Base-by-base conservation (phyloP, 257 asterid species). In the Jaltomata sinuosa region DNA sequence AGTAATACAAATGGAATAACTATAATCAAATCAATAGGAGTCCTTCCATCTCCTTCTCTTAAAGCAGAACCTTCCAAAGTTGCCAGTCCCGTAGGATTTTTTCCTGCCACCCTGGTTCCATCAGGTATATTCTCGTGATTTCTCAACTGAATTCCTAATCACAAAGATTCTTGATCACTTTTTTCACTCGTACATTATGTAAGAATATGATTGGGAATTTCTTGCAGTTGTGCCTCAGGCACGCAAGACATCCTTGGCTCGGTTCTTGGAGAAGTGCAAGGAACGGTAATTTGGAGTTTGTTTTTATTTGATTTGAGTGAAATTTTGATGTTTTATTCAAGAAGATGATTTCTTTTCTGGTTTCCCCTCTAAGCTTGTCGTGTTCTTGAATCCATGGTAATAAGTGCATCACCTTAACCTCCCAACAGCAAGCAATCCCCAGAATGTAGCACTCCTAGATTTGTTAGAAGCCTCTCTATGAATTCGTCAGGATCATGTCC, bases 261-360 rank as follows among this genome's bases (percentile, higher is more conserved):
- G 97, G 49, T 96, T 96, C 84, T 83, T 96, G 91, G 99, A 96
- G 93, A 96, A 92, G 91, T 97, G 99, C 86, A 93, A 91, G 85
- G 99, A 93, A 84, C 92, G 99, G 99, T 96, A 90, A 86, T 71
- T 25, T 8, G 16, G 59, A 10, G 42, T 4, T 27, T 77, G 29
- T 47, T 74, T 74, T 74, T 40, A 74, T 74, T 49, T 15, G 7
- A 31, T 38, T 64, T 15, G 22, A 7, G 22, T 64, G 8, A 15
- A 2, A 16, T 64, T n/a, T 6, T 31, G 22, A 22, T 64, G 7
- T 42, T 11, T 45, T 42, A 15, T 27, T 34, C 38, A 62, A 31
- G 40, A 14, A 27, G 36, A 4, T 8, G 31, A 16, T n/a, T 82
- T 6, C 1, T 36, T 16, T 16, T 45, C 61, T 25, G 9, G 36